Conservation (phyloP, 495 filamentous ascomycete species). For the Antarctomyces pellizariae region DNA sequence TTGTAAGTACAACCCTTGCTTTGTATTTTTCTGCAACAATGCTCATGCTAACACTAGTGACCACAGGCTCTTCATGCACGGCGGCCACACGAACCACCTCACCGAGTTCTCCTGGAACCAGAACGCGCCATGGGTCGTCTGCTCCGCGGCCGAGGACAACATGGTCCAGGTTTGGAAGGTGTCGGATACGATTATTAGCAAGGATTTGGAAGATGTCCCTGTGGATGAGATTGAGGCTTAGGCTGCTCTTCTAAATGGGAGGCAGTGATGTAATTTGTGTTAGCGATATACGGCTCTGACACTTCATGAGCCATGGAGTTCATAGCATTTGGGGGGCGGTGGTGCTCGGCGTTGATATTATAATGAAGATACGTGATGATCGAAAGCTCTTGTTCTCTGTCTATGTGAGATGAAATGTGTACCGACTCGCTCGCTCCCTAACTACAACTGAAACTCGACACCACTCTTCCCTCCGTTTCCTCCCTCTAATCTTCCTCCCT, state of each 20-base stretch:
- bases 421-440: no score
- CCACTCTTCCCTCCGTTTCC: no score
- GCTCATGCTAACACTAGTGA: slow-evolving; percentile 12
- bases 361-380: no score
- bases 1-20: slow-evolving; percentile 32
- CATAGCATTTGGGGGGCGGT: no score
- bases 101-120: slow-evolving; percentile 95
- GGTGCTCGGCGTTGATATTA: no score
- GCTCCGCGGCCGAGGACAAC: slow-evolving; percentile 90
- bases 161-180: slow-evolving; percentile 92
- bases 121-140: slow-evolving; percentile 87
- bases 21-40: not conserved
- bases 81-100: slow-evolving; percentile 88
- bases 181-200: slow-evolving; percentile 69
- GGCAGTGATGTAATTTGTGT: not conserved
- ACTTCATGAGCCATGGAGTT: no score
- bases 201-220: slow-evolving; percentile 53
- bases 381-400: no score
- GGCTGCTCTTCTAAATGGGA: not conserved
- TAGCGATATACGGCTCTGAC: no score
- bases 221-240: slow-evolving; percentile 49
- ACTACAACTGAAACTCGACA: no score
- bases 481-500: no score
- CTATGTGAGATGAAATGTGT: no score
- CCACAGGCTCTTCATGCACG: slow-evolving; percentile 82